These are phyloP conservation scores for Jackrogersella multiformis DNA, from an alignment of 495 filamentous ascomycete species.

Conservation along the genomic window DNA sequence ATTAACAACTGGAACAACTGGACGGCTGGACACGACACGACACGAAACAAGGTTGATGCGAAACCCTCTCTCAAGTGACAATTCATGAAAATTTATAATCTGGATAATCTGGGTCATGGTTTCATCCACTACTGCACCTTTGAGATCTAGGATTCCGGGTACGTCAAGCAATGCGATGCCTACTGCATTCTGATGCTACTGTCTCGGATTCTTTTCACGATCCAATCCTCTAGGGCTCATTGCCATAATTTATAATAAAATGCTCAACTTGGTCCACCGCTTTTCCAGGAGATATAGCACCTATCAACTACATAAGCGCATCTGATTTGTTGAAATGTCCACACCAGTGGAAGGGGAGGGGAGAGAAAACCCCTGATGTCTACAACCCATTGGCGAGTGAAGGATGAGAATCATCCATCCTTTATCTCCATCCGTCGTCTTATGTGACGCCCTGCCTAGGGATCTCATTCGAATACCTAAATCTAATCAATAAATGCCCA, in stretches of 20 bases:
- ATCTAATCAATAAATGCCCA: no score
- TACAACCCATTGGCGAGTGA: neutral
- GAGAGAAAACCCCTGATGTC: neutral
- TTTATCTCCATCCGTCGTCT: neutral
- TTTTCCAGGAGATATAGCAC: no score
- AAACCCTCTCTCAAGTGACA: constrained; percentile 18
- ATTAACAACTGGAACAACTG: no score
- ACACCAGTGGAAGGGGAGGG: neutral
- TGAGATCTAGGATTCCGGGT: no score
- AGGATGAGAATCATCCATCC: neutral
- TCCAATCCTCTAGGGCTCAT: no score
- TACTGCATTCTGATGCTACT: neutral
- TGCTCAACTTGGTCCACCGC: no score
- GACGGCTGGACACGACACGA: no score
- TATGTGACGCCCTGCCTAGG: neutral
- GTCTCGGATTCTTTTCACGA: neutral
- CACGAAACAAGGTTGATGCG: constrained; percentile 33
- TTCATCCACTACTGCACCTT: constrained; percentile 7
- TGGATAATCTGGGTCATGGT: constrained; percentile 7
- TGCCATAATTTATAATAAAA: no score
- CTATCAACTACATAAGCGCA: neutral
- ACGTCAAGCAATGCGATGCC: no score
- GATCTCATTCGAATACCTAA: neutral
- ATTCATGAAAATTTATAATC: constrained; percentile 11
- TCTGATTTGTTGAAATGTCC: neutral